Conservation (phyloP, 139 green algal genomes). For the Micractinium sp. region DNA sequence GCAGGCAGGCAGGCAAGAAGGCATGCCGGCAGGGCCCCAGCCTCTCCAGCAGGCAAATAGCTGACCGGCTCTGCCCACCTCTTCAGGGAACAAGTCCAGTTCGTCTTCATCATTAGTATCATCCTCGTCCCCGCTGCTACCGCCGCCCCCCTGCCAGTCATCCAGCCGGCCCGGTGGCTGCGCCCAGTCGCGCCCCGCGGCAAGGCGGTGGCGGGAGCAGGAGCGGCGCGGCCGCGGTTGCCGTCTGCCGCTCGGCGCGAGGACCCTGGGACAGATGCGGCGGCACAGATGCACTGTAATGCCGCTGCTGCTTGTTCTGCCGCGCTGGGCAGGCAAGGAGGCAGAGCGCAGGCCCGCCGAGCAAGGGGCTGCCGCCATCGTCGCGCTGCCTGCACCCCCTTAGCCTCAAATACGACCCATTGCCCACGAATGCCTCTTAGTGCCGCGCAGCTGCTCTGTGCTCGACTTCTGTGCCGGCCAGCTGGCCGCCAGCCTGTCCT, state of each 20-base stretch:
- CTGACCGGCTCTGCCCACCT: background rate
- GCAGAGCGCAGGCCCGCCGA: too few relatives aligned
- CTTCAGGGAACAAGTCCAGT: slow-evolving; percentile 24
- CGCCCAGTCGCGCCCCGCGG: background rate
- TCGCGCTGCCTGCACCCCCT: too few relatives aligned
- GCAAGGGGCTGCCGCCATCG: too few relatives aligned
- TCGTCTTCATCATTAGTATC: slow-evolving; percentile 18
- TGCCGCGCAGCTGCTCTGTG: too few relatives aligned
- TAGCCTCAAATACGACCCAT: too few relatives aligned
- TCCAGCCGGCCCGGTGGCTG: too few relatives aligned
- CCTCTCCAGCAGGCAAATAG: background rate
- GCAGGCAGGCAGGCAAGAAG: too few relatives aligned
- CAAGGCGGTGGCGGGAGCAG: background rate
- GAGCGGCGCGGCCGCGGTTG: background rate
- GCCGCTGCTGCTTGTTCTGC: background rate
- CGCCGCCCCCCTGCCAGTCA: background rate
- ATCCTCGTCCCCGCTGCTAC: background rate
- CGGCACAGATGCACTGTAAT: too few relatives aligned
- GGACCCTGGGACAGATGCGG: background rate
- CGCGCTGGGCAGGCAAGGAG: background rate
- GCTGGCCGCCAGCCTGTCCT: background rate
- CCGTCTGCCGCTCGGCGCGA: background rate
- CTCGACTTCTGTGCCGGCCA: too few relatives aligned
- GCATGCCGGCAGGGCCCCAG: background rate
- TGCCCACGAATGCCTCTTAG: too few relatives aligned